Conservation (phyloP, 768 basidiomycete species). For the Phlegmacium glaucopus region DNA sequence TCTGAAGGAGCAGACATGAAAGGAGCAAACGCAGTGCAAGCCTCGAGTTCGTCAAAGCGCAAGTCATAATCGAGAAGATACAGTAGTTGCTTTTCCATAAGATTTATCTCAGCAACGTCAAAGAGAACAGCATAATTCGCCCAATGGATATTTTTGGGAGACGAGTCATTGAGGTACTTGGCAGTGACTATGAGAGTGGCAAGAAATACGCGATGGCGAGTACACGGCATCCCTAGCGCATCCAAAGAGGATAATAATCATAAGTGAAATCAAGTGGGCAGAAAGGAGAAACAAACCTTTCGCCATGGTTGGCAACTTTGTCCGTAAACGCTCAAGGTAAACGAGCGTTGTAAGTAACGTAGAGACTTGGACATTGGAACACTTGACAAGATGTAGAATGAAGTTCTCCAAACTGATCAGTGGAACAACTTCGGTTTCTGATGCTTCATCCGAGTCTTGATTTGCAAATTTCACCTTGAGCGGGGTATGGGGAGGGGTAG, state of each 20-base stretch:
- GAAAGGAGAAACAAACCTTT: slow-evolving; percentile 57
- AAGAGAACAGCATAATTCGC: slow-evolving; percentile 72
- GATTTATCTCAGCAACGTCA: slow-evolving; percentile 78
- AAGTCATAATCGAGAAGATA: slow-evolving; percentile 91
- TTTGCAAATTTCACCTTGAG: slow-evolving; percentile 41
- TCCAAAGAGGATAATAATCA: slow-evolving; percentile 2
- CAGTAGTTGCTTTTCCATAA: slow-evolving; percentile 97
- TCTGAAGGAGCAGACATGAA: slow-evolving; percentile 42
- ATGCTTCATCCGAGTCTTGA: slow-evolving; percentile 25
- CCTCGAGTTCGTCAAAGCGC: slow-evolving; percentile 83
- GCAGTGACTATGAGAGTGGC: slow-evolving; percentile 93
- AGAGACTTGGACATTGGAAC: slow-evolving; percentile 85
- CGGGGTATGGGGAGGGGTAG: slow-evolving; percentile 69
- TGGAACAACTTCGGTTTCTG: slow-evolving; percentile 13
- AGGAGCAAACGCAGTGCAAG: slow-evolving; percentile 65
- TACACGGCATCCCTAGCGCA: slow-evolving; percentile 72
- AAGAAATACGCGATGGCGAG: slow-evolving; percentile 93
- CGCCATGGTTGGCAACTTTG: slow-evolving; percentile 76
- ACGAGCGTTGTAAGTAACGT: slow-evolving; percentile 89
- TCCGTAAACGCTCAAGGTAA: slow-evolving; percentile 84
- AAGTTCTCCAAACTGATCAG: slow-evolving; percentile 76
- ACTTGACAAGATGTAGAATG: slow-evolving; percentile 74
- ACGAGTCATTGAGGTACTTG: slow-evolving; percentile 97
- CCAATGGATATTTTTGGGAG: slow-evolving; percentile 96
- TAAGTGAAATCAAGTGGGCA: not conserved